A percentile compares a stretch with the other conserved stretches of the same genome.
Conservation (phyloP, 2,329 filamentous ascomycete species). For the Leptographium procerum region DNA sequence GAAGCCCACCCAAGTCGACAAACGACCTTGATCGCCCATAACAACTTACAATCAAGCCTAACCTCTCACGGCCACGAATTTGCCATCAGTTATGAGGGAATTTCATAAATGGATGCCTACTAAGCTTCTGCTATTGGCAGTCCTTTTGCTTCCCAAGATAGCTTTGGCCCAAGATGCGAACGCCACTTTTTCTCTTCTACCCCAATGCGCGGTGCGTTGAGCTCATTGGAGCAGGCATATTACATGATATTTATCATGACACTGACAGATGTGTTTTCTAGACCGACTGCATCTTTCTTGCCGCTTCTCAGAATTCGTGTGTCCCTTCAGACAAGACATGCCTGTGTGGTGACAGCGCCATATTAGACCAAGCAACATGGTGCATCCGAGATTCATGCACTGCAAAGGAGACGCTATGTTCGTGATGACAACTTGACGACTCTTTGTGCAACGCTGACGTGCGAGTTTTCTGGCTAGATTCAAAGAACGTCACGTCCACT, state of each 20-base stretch:
- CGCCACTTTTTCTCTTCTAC: background rate
- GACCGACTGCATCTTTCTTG: background rate
- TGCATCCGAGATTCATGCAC: constrained; percentile 8
- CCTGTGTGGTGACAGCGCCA: constrained; percentile 1
- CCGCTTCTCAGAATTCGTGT: background rate
- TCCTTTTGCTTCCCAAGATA: background rate
- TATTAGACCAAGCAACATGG: background rate
- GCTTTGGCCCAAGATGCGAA: background rate
- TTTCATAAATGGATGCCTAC: no score
- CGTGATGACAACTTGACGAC: no score
- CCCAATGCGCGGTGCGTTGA: background rate
- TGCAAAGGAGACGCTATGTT: constrained; percentile 3
- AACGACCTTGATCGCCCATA: no score
- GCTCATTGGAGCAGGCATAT: no score
- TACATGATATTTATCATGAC: background rate
- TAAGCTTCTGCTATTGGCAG: no score
- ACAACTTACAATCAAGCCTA: no score
- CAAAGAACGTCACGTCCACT: constrained; percentile 16
- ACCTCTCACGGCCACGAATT: no score
- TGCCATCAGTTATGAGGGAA: no score
- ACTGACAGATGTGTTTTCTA: background rate
- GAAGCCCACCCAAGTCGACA: no score
- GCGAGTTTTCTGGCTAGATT: no score
- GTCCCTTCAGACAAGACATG: constrained; percentile 1
- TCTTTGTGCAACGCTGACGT: no score